Conservation (phyloP, 768 basidiomycete species). For the Dendrothele bispora region DNA sequence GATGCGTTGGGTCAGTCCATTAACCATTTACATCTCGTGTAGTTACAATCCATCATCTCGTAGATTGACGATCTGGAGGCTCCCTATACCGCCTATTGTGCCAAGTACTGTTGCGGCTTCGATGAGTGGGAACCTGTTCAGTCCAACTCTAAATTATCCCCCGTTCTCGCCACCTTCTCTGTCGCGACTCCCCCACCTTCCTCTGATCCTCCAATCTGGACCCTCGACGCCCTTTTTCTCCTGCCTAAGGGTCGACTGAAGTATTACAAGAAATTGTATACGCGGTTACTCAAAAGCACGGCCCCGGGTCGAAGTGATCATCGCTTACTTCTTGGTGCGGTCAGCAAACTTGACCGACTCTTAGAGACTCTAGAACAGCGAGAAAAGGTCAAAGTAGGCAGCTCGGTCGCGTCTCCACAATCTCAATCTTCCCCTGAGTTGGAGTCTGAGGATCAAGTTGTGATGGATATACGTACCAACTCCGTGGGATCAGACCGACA, state of each 20-base stretch:
- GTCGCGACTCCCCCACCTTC: slow-evolving; percentile 57
- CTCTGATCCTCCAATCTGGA: slow-evolving; percentile 58
- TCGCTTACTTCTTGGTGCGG: slow-evolving; percentile 71
- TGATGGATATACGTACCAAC: slow-evolving; percentile 52
- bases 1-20: slow-evolving; percentile 87
- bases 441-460: slow-evolving; percentile 55
- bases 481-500: slow-evolving; percentile 16
- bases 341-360: slow-evolving; percentile 79
- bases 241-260: slow-evolving; percentile 82
- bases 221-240: slow-evolving; percentile 84
- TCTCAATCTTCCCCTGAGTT: slow-evolving; percentile 15
- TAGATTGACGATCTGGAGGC: slow-evolving; percentile 91
- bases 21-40: not conserved
- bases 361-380: slow-evolving; percentile 65
- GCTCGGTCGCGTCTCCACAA: slow-evolving; percentile 15
- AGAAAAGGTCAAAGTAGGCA: slow-evolving; percentile 51
- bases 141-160: slow-evolving; percentile 68
- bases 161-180: slow-evolving; percentile 72
- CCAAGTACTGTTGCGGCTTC: slow-evolving; percentile 73
- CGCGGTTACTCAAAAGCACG: slow-evolving; percentile 81
- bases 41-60: slow-evolving; percentile 16
- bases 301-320: slow-evolving; percentile 87
- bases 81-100: slow-evolving; percentile 82
- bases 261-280: slow-evolving; percentile 92
- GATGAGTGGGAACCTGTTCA: slow-evolving; percentile 82